Evolutionary conservation across 2,329 filamentous ascomycete species (phyloP).

Genomic region (Macrophomina pseudophaseolina): DNA sequence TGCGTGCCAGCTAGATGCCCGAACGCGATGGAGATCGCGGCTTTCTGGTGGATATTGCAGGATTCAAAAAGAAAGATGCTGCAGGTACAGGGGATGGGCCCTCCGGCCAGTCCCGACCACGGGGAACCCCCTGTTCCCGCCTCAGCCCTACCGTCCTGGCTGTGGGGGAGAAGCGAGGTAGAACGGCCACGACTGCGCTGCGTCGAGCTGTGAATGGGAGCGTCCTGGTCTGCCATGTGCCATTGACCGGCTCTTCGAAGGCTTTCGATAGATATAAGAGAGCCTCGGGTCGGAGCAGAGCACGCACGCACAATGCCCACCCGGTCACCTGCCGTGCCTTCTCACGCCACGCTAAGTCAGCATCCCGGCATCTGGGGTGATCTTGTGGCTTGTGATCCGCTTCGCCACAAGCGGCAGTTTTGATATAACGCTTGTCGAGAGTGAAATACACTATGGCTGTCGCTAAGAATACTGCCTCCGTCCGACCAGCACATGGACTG

Average conservation of each 20-base stretch:
- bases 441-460: neutral
- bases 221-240: neutral
- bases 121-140: neutral
- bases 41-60: neutral
- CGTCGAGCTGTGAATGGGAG: neutral
- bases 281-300: neutral
- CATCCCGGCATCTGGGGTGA: conserved; percentile 1
- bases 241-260: neutral
- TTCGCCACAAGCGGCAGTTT: neutral
- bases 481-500: neutral
- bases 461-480: neutral
- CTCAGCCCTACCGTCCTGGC: neutral
- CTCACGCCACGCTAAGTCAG: neutral
- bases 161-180: neutral
- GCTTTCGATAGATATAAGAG: neutral
- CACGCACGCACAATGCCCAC: neutral
- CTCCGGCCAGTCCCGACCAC: neutral
- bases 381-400: neutral
- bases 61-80: neutral
- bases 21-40: neutral
- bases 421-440: neutral
- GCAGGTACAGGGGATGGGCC: neutral
- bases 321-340: neutral
- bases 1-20: neutral
- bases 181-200: neutral